These are phyloP conservation scores for Tephrocybe sp. DNA, from an alignment of 768 basidiomycete genomes.

Conservation along the genomic window DNA sequence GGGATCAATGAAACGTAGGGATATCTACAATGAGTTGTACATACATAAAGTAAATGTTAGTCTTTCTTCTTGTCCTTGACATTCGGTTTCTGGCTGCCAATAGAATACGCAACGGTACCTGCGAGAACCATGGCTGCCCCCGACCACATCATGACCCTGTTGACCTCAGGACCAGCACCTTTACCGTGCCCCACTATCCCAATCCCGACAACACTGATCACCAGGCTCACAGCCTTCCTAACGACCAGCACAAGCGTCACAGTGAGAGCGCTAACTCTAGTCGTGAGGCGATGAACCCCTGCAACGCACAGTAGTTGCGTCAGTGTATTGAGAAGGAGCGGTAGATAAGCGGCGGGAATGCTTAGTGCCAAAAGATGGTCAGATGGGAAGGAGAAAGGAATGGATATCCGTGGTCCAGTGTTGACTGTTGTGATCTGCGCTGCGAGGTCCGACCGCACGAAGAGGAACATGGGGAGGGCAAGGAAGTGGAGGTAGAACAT, in stretches of 20 bases:
- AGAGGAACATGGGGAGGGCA: constrained; percentile 74
- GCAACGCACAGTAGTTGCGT: constrained; percentile 86
- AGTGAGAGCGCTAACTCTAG: constrained; percentile 68
- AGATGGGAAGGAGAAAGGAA: constrained; percentile 12
- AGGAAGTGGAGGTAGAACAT: constrained; percentile 92
- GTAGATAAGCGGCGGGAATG: constrained; percentile 63
- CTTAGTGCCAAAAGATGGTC: not conserved
- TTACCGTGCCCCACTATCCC: constrained; percentile 20
- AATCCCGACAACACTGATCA: constrained; percentile 65
- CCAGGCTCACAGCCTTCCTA: constrained; percentile 74
- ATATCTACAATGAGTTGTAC: no score
- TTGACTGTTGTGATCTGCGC: constrained; percentile 45
- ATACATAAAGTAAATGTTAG: no score
- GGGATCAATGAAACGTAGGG: no score
- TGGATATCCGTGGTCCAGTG: constrained; percentile 31
- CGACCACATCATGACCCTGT: constrained; percentile 57
- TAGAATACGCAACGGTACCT: constrained; percentile 71
- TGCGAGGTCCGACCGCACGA: constrained; percentile 52
- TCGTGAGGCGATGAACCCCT: constrained; percentile 85
- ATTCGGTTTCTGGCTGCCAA: constrained; percentile 31
- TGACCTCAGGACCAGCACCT: constrained; percentile 28
- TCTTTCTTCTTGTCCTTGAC: constrained; percentile 20
- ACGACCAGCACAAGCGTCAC: constrained; percentile 83
- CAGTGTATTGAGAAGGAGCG: constrained; percentile 72
- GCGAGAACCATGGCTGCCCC: constrained; percentile 69